A percentile compares a stretch with the other conserved stretches of the same genome.
phyloP scores from a whole-genome alignment of 495 filamentous ascomycete genomes.

The Jackrogersella multiformis region DNA sequence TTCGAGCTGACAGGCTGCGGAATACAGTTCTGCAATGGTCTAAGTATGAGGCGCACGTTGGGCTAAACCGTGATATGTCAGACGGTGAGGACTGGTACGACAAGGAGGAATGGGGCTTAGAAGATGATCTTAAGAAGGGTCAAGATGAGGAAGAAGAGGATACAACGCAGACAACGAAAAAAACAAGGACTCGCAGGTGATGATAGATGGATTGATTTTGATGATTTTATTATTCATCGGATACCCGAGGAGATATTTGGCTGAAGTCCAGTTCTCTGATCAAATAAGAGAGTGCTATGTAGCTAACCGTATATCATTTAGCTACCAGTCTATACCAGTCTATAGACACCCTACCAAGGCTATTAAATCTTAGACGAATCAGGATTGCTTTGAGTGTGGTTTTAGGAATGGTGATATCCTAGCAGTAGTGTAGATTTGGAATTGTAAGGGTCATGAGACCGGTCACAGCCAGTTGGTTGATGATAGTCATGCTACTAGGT shows the following conservation, averaged over 20 bases:
- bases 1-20: conserved; percentile 80
- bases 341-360: not conserved
- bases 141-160: conserved; percentile 91
- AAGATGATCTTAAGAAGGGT: conserved; percentile 87
- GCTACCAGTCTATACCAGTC: not conserved
- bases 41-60: conserved; percentile 89
- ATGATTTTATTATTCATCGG: conserved; percentile 10
- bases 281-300: not conserved
- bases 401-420: not conserved
- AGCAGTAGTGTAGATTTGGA: not conserved
- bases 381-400: not conserved
- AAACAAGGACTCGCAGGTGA: conserved; percentile 71
- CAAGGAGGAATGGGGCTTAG: conserved; percentile 84
- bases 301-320: conserved; percentile 1
- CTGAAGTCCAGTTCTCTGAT: conserved; percentile 11
- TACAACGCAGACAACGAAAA: conserved; percentile 74
- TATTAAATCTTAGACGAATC: not conserved
- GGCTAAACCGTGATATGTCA: conserved; percentile 73
- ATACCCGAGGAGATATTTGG: conserved; percentile 35
- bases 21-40: conserved; percentile 81
- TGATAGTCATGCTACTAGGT: too few relatives aligned
- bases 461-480: not conserved
- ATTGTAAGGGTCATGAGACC: not conserved
- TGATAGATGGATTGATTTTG: conserved; percentile 7
- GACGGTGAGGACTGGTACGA: conserved; percentile 98